phyloP scores from a whole-genome alignment of 768 basidiomycete species.

The Tulasnella sp. region DNA sequence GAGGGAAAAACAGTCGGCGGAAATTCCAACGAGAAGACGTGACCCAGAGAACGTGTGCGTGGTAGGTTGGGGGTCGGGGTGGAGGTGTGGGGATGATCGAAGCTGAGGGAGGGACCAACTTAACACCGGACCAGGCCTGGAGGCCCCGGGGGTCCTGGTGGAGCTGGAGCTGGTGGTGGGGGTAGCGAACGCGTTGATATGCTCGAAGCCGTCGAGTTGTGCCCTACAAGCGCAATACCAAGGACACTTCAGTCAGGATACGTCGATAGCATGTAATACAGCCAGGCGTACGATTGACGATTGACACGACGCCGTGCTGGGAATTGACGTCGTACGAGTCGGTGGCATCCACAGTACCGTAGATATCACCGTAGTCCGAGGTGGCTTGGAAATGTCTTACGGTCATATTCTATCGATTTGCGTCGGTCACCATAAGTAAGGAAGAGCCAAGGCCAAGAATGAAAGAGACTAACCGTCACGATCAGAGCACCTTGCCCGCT shows the following conservation, averaged over 20 bases:
- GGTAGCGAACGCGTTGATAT: neutral
- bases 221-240: neutral
- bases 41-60: neutral
- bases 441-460: neutral
- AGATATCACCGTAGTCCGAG: neutral
- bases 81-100: neutral
- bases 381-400: neutral
- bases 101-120: neutral
- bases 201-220: neutral
- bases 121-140: neutral
- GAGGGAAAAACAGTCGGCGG: neutral
- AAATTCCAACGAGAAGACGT: neutral
- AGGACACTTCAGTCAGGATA: neutral
- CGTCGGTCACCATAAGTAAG: neutral
- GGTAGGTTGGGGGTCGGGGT: neutral
- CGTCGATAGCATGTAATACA: neutral
- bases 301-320: neutral
- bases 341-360: neutral
- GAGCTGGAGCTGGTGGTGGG: neutral
- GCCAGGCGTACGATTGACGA: neutral
- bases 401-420: neutral
- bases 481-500: neutral
- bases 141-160: neutral
- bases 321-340: neutral
- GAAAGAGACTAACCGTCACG: neutral